phyloP scores from a whole-genome alignment of 805 yeast species.

The Brettanomyces custersianus region DNA sequence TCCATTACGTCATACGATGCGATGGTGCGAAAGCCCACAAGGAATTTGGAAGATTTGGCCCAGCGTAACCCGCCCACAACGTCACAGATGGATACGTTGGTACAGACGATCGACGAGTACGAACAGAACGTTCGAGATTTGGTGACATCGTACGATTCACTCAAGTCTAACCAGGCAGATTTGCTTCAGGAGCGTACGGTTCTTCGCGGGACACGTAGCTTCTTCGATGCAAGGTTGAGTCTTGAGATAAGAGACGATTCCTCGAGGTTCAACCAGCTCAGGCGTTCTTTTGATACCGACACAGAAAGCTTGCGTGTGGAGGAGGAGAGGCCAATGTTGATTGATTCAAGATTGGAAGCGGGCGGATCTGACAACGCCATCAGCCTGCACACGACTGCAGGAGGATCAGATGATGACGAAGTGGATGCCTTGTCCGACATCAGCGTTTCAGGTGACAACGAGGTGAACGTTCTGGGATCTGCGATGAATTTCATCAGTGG shows the following conservation, averaged over 20 bases:
- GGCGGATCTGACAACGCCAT: not conserved
- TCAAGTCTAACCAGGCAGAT: constrained; percentile 47
- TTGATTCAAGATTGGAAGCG: not conserved
- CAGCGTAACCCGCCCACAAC: constrained; percentile 44
- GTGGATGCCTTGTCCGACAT: no score
- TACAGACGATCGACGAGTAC: constrained; percentile 46
- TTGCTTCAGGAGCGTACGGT: constrained; percentile 67
- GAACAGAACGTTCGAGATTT: constrained; percentile 68
- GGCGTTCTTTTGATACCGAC: constrained; percentile 19
- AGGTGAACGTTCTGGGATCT: constrained; percentile 25
- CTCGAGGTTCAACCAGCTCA: constrained; percentile 18
- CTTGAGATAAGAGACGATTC: constrained; percentile 17
- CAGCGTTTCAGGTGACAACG: constrained; percentile 19
- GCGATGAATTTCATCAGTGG: constrained; percentile 59
- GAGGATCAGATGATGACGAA: not conserved
- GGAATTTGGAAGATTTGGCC: constrained; percentile 8
- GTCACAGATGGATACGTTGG: constrained; percentile 64
- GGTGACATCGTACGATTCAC: constrained; percentile 55
- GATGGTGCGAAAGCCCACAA: constrained; percentile 13
- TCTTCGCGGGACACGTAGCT: constrained; percentile 25
- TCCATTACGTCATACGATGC: constrained; percentile 20
- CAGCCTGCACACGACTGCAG: constrained; percentile 3
- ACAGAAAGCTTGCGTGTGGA: constrained; percentile 19
- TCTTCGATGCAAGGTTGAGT: constrained; percentile 25
- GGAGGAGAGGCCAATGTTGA: constrained; percentile 5